These are phyloP conservation scores for Westerdykella aurantiaca DNA, from an alignment of 2,329 filamentous ascomycete species.

Conservation along the genomic window DNA sequence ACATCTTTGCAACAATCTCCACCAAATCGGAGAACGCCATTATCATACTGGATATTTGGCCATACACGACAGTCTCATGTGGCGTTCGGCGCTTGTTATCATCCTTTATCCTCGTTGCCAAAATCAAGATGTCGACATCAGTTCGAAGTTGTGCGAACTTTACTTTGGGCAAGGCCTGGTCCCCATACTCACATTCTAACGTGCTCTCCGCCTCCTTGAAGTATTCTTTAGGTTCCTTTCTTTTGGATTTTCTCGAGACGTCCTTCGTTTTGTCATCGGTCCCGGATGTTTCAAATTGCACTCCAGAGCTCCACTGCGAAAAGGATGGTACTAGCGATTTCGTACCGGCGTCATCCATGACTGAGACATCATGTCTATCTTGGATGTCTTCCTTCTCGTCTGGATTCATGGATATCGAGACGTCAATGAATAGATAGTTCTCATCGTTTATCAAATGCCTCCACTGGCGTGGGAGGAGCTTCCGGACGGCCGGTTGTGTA, in stretches of 20 bases:
- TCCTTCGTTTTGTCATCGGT: too few relatives aligned
- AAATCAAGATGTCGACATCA: too few relatives aligned
- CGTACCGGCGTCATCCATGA: neutral
- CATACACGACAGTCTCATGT: slow-evolving; percentile 14
- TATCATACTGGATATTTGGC: slow-evolving; percentile 10
- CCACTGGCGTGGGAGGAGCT: slow-evolving; percentile 18
- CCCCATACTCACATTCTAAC: too few relatives aligned
- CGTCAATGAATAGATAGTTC: slow-evolving; percentile 18
- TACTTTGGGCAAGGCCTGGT: too few relatives aligned
- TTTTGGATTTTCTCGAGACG: too few relatives aligned
- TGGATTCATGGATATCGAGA: slow-evolving; percentile 6
- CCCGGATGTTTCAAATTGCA: too few relatives aligned
- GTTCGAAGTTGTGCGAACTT: too few relatives aligned
- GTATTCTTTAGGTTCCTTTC: too few relatives aligned
- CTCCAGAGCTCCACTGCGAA: slow-evolving; percentile 17
- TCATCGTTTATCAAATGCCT: slow-evolving; percentile 10
- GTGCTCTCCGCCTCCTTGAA: too few relatives aligned
- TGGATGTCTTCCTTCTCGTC: neutral
- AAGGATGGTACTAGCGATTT: slow-evolving; percentile 17
- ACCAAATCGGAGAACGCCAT: slow-evolving; percentile 10
- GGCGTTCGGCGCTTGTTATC: neutral
- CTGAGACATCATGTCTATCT: neutral
- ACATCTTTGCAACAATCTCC: slow-evolving; percentile 9
- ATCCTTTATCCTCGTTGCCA: too few relatives aligned
- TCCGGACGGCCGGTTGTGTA: slow-evolving; percentile 1